Percentiles rank a stretch among this genome's conserved stretches.
Conservation (phyloP, 345 rosid species). For the Rhizophora apiculata region DNA sequence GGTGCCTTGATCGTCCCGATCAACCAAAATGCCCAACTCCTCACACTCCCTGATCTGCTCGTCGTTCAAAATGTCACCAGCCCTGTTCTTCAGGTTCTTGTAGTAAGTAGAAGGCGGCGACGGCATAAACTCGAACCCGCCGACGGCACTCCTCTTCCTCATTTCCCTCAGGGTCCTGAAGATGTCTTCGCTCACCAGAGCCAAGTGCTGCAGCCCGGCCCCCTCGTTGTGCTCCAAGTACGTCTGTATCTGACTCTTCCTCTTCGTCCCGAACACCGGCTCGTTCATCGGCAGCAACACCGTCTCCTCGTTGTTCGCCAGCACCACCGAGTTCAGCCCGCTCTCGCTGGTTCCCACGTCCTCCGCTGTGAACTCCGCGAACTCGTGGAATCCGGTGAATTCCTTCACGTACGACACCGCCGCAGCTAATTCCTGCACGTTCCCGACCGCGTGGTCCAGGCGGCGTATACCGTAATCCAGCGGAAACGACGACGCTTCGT, state of each 20-base stretch:
- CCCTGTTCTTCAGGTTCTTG: constrained; percentile 63
- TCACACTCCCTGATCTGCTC: constrained; percentile 87
- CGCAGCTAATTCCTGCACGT: constrained; percentile 66
- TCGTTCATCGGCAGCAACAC: constrained; percentile 83
- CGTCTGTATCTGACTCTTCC: constrained; percentile 96
- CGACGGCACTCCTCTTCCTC: constrained; percentile 66
- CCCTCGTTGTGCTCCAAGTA: constrained; percentile 93
- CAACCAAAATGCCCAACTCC: constrained; percentile 86
- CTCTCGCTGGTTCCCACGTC: constrained; percentile 91
- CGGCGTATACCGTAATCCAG: constrained; percentile 70
- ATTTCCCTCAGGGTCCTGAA: constrained; percentile 77
- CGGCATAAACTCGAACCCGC: constrained; percentile 95
- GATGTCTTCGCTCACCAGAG: constrained; percentile 65
- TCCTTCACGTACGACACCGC: constrained; percentile 58
- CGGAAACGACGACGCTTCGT: constrained; percentile 50
- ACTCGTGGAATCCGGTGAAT: constrained; percentile 87
- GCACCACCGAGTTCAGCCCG: constrained; percentile 73
- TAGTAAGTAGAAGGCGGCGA: constrained; percentile 88
- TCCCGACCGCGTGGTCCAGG: constrained; percentile 91
- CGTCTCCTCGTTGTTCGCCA: constrained; percentile 75
- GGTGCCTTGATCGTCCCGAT: constrained; percentile 93
- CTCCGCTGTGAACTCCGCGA: constrained; percentile 87
- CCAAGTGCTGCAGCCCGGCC: constrained; percentile 83
- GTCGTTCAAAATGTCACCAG: constrained; percentile 65
- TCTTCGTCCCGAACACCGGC: constrained; percentile 83